Conservation (phyloP, 2,329 filamentous ascomycete genomes). For the Aspergillus hiratsukae region DNA sequence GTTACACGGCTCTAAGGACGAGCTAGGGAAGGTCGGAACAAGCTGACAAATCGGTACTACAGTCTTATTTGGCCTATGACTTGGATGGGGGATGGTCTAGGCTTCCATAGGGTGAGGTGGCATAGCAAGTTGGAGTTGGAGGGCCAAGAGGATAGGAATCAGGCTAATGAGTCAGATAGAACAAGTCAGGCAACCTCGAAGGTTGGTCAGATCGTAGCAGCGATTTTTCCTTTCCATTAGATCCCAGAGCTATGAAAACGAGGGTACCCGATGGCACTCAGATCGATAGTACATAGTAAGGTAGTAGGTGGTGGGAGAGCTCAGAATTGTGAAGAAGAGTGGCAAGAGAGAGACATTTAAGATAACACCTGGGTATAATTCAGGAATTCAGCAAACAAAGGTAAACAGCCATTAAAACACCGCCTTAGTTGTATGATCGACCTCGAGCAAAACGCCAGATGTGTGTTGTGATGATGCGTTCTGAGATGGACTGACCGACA, state of each 20-base stretch:
- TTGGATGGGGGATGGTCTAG: neutral
- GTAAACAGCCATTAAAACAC: slow-evolving; percentile 26
- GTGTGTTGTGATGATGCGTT: slow-evolving; percentile 15
- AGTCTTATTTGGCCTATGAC: neutral
- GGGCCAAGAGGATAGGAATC: neutral
- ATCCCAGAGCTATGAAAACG: neutral
- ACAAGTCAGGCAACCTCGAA: neutral
- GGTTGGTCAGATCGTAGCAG: neutral
- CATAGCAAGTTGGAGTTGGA: neutral
- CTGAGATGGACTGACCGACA: slow-evolving; percentile 21
- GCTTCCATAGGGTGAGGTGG: neutral
- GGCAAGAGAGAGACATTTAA: slow-evolving; percentile 9
- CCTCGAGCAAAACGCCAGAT: slow-evolving; percentile 31
- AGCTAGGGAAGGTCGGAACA: neutral
- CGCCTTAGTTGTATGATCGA: slow-evolving; percentile 24
- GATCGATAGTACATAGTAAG: neutral
- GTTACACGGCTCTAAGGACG: neutral
- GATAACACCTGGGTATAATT: slow-evolving; percentile 34
- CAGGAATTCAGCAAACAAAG: slow-evolving; percentile 24
- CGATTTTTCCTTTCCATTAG: neutral
- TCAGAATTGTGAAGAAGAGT: neutral
- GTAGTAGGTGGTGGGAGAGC: neutral
- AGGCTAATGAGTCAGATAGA: neutral
- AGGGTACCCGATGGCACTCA: neutral
- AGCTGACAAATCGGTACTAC: neutral